Conservation (phyloP, 495 filamentous ascomycete genomes). For the Hypoxylon rickii region DNA sequence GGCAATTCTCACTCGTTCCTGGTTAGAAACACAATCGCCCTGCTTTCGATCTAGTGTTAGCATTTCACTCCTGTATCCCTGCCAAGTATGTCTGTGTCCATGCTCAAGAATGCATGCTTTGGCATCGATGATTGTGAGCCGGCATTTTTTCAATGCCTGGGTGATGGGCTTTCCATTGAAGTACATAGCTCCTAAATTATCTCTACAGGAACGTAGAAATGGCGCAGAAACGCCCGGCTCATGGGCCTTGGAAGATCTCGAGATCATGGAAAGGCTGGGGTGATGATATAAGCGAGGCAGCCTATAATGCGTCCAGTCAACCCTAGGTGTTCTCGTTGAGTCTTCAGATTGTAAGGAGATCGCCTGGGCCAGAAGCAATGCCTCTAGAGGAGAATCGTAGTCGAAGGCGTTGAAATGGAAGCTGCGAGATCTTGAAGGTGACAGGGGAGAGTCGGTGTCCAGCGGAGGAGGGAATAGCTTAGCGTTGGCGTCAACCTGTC, state of each 20-base stretch:
- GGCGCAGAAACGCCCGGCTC: background rate
- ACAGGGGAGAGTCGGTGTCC: background rate
- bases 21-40: too few relatives aligned
- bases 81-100: background rate
- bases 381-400: too few relatives aligned
- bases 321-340: background rate
- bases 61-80: background rate
- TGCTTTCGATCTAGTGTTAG: background rate
- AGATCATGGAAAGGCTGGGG: constrained; percentile 9
- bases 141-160: background rate
- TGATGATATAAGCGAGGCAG: constrained; percentile 13
- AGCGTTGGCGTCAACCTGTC: background rate
- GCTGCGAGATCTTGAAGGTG: background rate
- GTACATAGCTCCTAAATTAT: background rate
- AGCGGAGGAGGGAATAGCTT: background rate
- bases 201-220: background rate
- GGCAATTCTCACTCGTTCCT: background rate
- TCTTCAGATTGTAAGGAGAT: background rate
- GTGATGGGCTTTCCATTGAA: background rate
- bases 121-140: background rate
- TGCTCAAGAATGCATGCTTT: constrained; percentile 3
- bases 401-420: background rate
- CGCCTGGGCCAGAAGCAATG: too few relatives aligned
- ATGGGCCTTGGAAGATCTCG: background rate
- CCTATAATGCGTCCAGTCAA: constrained; percentile 10